These are phyloP conservation scores for Schizonepeta tenuifolia DNA, from an alignment of 257 asterid genomes.

Conservation along the genomic window DNA sequence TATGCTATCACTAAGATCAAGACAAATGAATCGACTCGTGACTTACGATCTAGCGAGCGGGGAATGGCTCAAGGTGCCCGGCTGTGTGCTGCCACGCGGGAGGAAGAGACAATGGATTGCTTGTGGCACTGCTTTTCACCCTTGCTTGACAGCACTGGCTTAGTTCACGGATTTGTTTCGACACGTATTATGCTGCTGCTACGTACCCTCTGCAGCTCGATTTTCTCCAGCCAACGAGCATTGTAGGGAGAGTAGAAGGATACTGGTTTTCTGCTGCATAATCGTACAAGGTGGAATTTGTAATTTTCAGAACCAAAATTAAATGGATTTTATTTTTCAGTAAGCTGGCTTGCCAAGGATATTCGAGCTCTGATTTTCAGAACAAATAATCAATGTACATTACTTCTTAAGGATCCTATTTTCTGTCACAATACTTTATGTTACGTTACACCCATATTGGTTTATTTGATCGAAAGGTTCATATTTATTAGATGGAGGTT, in stretches of 20 bases:
- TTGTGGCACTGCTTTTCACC: slow-evolving; percentile 87
- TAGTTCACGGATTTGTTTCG: slow-evolving; percentile 29
- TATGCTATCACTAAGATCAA: slow-evolving; percentile 83
- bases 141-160: slow-evolving; percentile 77
- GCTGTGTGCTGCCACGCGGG: slow-evolving; percentile 74
- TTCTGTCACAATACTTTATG: background rate
- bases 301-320: slow-evolving; percentile 33
- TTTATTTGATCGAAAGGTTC: background rate
- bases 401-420: background rate
- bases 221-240: slow-evolving; percentile 23
- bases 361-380: background rate
- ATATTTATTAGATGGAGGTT: background rate
- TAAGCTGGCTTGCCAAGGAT: background rate
- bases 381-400: slow-evolving; percentile 37
- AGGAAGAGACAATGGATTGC: slow-evolving; percentile 88
- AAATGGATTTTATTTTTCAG: slow-evolving; percentile 24
- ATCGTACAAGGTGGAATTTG: slow-evolving; percentile 27
- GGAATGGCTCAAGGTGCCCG: slow-evolving; percentile 94
- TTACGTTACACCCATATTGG: background rate
- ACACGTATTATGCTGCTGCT: background rate
- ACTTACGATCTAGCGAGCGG: slow-evolving; percentile 64
- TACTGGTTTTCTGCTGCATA: background rate
- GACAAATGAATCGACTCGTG: slow-evolving; percentile 83
- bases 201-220: background rate
- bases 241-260: background rate